Evolutionary conservation across 306 rosid species (phyloP), one percentile per base, ranked within the genome.

Genomic region (Echinosophora koreensis): DNA sequence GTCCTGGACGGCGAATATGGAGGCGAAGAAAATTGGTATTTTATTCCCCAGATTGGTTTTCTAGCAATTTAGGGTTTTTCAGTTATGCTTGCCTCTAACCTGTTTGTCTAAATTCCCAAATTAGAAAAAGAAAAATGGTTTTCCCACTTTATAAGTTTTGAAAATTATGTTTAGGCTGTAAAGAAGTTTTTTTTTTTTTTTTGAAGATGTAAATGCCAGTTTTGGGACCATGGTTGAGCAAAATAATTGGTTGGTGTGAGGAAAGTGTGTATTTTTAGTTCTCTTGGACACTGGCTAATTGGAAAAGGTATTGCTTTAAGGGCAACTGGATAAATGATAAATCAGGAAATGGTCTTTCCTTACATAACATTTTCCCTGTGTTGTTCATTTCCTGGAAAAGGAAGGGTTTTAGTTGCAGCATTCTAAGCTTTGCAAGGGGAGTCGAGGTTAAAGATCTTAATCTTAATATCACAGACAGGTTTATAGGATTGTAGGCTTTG

Each of bases 11-110:
- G 68, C 84, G 84, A 73, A 80, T 94, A 38, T 92, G 97, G 98
- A 86, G 91, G 67, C 86, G 97, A 80, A 90, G 98, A 76, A 94
- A 80, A 88, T 54, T 94, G 97, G 97, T 94, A 88, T 27, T 14
- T 6, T 60, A n/a, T 49, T 0, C 57, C 61, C 66, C 37, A n/a
- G 27, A 8, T 74, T 54, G 3, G 68, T 82, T 72, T 34, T 73
- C 44, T 73, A 27, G 3, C 57, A 42, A 8, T 44, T 0, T 58
- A 15, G 32, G 8, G 12, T 9, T 74, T 60, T 22, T 41, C 17
- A 7, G 42, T 57, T 27, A 39, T 77, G 22, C 4, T 51, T 65
- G 74, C 60, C 38, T 61, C n/a, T 66, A 35, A 75, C 32, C 28
- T 79, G 84, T 73, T 78, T 82, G 89, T 58, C 12, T 18, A 79